Conservation (phyloP, 192 early-diverging fungal species). For the Allomyces arbusculus region DNA sequence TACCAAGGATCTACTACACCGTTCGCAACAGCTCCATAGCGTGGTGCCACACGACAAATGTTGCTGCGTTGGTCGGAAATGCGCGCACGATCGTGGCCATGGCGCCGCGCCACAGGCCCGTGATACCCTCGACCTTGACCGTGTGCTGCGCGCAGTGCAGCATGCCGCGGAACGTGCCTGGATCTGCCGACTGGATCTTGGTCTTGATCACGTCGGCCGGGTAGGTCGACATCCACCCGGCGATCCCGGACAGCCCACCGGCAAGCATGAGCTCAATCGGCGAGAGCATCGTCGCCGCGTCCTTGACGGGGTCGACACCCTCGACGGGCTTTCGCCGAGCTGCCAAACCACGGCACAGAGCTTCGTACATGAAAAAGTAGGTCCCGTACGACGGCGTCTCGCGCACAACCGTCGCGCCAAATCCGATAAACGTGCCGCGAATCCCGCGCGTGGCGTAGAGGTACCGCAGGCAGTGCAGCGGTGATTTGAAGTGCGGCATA, state of each 20-base stretch:
- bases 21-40: too few relatives aligned
- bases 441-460: background rate
- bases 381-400: constrained; percentile 56
- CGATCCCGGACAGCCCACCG: background rate
- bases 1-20: too few relatives aligned
- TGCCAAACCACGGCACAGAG: background rate
- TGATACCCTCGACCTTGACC: background rate
- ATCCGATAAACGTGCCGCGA: constrained; percentile 61
- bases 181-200: background rate
- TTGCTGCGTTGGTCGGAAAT: background rate
- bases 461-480: background rate
- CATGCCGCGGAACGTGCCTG: background rate
- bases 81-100: background rate
- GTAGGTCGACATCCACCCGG: background rate
- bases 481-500: background rate
- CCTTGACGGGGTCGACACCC: background rate
- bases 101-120: background rate
- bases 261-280: background rate
- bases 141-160: background rate
- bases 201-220: background rate
- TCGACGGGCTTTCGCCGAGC: background rate
- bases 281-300: background rate
- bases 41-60: background rate
- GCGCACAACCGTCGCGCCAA: constrained; percentile 54
- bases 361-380: background rate